phyloP scores from a whole-genome alignment of 1,284 basidiomycete species.

The Volvariella surrecta region DNA sequence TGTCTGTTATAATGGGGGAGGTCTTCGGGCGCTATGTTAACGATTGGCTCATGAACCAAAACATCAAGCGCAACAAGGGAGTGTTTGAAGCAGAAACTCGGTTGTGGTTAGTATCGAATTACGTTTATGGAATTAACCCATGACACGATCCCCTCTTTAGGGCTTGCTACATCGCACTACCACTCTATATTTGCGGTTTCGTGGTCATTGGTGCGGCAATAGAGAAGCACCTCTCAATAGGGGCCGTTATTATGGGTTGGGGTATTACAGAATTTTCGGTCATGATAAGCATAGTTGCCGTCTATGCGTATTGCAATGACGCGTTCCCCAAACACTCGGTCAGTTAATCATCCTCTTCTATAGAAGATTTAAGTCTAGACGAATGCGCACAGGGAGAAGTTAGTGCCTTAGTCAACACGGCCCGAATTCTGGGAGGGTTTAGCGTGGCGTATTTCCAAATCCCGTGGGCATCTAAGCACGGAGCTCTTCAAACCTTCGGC shows the following conservation, averaged over 20 bases:
- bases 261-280: slow-evolving; percentile 44
- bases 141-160: slow-evolving; percentile 19
- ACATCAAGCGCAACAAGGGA: slow-evolving; percentile 45
- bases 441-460: slow-evolving; percentile 59
- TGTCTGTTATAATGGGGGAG: slow-evolving; percentile 57
- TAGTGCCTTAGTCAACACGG: slow-evolving; percentile 50
- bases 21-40: slow-evolving; percentile 53
- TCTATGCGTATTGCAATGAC: slow-evolving; percentile 44
- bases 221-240: slow-evolving; percentile 41
- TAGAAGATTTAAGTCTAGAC: not conserved
- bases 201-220: slow-evolving; percentile 45
- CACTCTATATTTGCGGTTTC: slow-evolving; percentile 52
- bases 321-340: slow-evolving; percentile 35
- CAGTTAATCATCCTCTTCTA: slow-evolving; percentile 1
- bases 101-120: slow-evolving; percentile 48
- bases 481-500: not conserved
- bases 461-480: slow-evolving; percentile 37
- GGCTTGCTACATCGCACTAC: slow-evolving; percentile 53
- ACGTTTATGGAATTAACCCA: not conserved
- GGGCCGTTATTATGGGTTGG: slow-evolving; percentile 50
- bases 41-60: slow-evolving; percentile 46
- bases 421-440: slow-evolving; percentile 51
- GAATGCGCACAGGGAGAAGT: slow-evolving; percentile 49
- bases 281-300: slow-evolving; percentile 52
- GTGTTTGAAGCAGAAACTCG: slow-evolving; percentile 60